Conservation (phyloP, 2,329 filamentous ascomycete species). For the Fusarium torreyae region DNA sequence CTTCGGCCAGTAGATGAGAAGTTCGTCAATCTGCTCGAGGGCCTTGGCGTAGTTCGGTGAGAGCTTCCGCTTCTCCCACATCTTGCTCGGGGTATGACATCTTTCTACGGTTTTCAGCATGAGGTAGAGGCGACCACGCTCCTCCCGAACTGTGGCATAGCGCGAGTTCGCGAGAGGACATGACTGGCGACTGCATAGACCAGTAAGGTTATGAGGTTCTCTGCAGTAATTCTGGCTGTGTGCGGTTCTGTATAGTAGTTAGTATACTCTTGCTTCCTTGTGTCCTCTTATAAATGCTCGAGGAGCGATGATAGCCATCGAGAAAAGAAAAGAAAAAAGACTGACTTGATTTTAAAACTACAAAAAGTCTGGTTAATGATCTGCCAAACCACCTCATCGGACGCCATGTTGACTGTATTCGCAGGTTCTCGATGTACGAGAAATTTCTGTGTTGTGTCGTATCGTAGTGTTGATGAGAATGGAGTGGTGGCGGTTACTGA, state of each 20-base stretch:
- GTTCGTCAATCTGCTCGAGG: constrained; percentile 87
- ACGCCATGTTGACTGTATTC: constrained; percentile 72
- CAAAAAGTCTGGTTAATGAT: too few species aligned
- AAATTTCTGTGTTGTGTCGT: constrained; percentile 4
- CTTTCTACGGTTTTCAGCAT: constrained; percentile 98
- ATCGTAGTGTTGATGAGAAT: background rate
- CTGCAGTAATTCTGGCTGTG: constrained; percentile 95
- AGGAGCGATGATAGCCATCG: background rate
- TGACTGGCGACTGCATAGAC: constrained; percentile 87
- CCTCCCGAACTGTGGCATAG: constrained; percentile 91
- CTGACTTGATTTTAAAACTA: too few species aligned
- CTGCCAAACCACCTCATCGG: constrained; percentile 97
- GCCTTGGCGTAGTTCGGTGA: constrained; percentile 93
- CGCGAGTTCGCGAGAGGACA: constrained; percentile 92
- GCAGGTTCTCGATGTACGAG: constrained; percentile 4
- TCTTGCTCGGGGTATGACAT: constrained; percentile 87
- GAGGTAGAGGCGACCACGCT: constrained; percentile 89
- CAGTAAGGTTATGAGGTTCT: constrained; percentile 91
- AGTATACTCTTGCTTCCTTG: constrained; percentile 35
- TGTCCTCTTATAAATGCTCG: background rate
- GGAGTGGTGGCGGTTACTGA: too few species aligned
- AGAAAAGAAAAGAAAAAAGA: constrained; percentile 7
- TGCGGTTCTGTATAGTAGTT: constrained; percentile 71
- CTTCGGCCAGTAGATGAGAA: constrained; percentile 94
- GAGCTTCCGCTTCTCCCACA: constrained; percentile 95